Percentiles rank a stretch among this genome's conserved stretches.
These are phyloP conservation scores for Euphorbia peplus DNA, from an alignment of 345 rosid species.

Conservation along the genomic window DNA sequence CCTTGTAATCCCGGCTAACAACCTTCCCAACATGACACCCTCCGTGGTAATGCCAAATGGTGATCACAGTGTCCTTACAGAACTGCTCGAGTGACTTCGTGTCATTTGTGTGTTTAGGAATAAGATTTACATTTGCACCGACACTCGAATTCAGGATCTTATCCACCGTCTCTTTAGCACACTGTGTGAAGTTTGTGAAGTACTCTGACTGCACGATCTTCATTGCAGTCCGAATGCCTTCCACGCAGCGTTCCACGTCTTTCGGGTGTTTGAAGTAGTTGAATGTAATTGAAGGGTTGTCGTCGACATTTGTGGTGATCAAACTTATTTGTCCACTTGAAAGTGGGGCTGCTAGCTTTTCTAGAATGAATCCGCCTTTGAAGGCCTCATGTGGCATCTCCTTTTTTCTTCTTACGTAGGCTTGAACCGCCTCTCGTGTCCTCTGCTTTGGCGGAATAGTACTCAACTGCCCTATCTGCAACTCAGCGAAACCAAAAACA, in stretches of 20 bases:
- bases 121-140: constrained; percentile 72
- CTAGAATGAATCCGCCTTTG: constrained; percentile 89
- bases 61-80: constrained; percentile 88
- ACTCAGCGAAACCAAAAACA: too few relatives aligned
- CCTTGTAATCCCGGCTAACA: constrained; percentile 47
- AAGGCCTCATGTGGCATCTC: constrained; percentile 70
- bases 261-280: constrained; percentile 80
- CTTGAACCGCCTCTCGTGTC: constrained; percentile 54
- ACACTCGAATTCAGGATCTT: constrained; percentile 65
- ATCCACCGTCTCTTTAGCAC: constrained; percentile 47
- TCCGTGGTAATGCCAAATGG: constrained; percentile 98
- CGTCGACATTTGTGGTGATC: constrained; percentile 61
- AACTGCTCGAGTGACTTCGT: constrained; percentile 87
- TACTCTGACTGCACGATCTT: constrained; percentile 59
- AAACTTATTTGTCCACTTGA: constrained; percentile 71
- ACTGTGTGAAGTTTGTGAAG: constrained; percentile 58
- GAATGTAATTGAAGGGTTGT: constrained; percentile 84
- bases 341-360: constrained; percentile 64
- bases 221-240: constrained; percentile 56
- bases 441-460: constrained; percentile 72
- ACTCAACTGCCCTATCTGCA: constrained; percentile 72
- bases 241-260: constrained; percentile 70
- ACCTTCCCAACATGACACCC: constrained; percentile 89
- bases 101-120: constrained; percentile 72
- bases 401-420: constrained; percentile 50